Evolutionary conservation across 257 asterid species (phyloP), one percentile per base, ranked within the genome.

Genomic region (Schizonepeta tenuifolia): DNA sequence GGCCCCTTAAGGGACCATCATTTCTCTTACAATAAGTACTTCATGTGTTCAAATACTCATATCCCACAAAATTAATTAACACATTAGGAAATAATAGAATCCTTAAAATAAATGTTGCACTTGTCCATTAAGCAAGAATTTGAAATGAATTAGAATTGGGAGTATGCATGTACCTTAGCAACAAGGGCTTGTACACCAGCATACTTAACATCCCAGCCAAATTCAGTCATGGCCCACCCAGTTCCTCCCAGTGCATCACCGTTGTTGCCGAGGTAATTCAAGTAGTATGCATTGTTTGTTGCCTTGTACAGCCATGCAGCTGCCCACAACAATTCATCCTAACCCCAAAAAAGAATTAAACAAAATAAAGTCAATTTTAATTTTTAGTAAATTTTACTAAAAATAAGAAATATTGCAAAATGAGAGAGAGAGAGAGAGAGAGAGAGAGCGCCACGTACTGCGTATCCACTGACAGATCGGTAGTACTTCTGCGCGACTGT

Each of bases 261-360:
- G 73, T 94, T 91, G 59, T 73, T 83, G 15, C 88, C 99, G 2
- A 94, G 75, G 81, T 94, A 94, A 67, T 87, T 72, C 86, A 94
- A 78, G 82, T 89, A 94, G 81, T 76, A 83, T 17, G 62, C 78
- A 43, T 86, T 86, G 72, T 89, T 86, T 24, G 98, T 70, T 44
- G 98, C 98, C 87, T 91, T 94, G 86, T 88, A 89, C 72, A 94
- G 40, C 98, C 98, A 94, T 70, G 98, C 97, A 24, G 98, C 97
- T 69, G 83, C 97, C 98, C 98, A 94, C 75, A 94, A 73, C 84
- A 94, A 82, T 75, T 94, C 98, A 83, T 94, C 98, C 98, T 93
- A 61, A 4, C 10, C 36, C 50, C 47, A 40, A 43, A 36, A 56
- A 54, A 11, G 18, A 38, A 51, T 1, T 10, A 58, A 15, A 0